Base-by-base conservation (phyloP, 176 grass and related monocot species). In the Thinopyrum elongatum region DNA sequence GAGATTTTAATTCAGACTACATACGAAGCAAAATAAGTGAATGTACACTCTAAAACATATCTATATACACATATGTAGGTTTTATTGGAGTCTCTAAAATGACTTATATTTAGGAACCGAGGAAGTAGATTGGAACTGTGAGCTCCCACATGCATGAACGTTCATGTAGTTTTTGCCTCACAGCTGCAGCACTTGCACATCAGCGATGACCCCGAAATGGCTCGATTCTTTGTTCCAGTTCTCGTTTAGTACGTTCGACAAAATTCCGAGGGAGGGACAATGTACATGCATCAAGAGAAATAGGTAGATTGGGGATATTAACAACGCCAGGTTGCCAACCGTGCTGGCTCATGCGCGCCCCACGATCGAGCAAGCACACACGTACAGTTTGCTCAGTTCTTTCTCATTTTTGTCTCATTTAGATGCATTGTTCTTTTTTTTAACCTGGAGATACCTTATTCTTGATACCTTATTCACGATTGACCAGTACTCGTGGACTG, bases 371-470 rank as follows among this genome's bases (percentile, higher is more conserved):
- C 71, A 27, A 22, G 42, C 57, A 51, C 25, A 10, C 11, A 14
- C 10, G 25, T 19, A 35, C 57, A 41, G 2, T 15, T 57, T 68
- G n/a, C 21, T 71, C 41, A 28, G 5, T 80, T 29, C 34, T 6
- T 72, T 35, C 65, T 46, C 16, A 15, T 58, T 46, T 65, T 38
- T 25, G 76, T 84, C 68, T 28, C 81, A 70, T 80, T 76, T 51
- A 75, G 44, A 25, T 80, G 34, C 80, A 87, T 44, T 42, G 41
- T 14, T 46, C 42, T 46, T 46, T 46, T 46, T 46, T 34, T 34
- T 46, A 4, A 46, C 12, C 42, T 4, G 46, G 1, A 47, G 46
- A 16, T 47, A 47, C 46, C 4, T 44, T 44, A 34, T 34, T 41
- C 39, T 3, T 3, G 41, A 47, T 47, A 47, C 44, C 44, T 15